Percentiles rank a stretch among this genome's conserved stretches.
These are phyloP conservation scores for Piper betle DNA, from an alignment of 164 flowering plant genomes.

Conservation along the genomic window DNA sequence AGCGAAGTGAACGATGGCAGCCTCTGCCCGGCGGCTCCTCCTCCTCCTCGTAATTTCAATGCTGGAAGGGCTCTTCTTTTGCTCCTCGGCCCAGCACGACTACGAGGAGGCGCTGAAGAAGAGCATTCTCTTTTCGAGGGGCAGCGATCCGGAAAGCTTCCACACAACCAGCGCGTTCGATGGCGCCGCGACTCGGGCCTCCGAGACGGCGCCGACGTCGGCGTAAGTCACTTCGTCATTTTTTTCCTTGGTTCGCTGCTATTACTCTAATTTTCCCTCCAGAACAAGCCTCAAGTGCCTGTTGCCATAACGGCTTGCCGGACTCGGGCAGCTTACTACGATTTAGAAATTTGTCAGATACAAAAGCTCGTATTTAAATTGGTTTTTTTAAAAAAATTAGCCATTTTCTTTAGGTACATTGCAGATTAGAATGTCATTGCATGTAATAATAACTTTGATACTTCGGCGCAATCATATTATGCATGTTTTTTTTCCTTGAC, in stretches of 20 bases:
- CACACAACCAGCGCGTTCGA: slow-evolving; percentile 59
- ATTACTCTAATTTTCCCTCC: too few species aligned
- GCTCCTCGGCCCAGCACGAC: slow-evolving; percentile 28
- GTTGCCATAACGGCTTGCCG: too few species aligned
- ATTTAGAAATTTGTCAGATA: too few species aligned
- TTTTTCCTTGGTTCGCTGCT: not conserved
- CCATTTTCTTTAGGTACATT: too few species aligned
- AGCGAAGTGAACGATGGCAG: not conserved
- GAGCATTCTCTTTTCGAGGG: slow-evolving; percentile 94
- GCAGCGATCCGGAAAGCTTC: slow-evolving; percentile 83
- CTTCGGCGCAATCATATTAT: too few species aligned
- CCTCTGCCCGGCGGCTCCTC: not conserved
- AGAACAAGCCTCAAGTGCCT: too few species aligned
- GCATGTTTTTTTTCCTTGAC: too few species aligned
- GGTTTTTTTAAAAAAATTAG: too few species aligned
- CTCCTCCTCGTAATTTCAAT: not conserved
- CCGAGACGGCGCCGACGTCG: slow-evolving; percentile 63
- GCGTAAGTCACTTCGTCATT: slow-evolving; percentile 24
- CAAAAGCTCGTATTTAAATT: too few species aligned
- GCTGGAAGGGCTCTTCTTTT: not conserved
- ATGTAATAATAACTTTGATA: too few species aligned
- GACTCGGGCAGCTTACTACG: too few species aligned
- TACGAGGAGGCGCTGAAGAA: slow-evolving; percentile 71
- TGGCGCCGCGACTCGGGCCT: slow-evolving; percentile 88
- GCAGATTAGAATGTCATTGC: too few species aligned